Evolutionary conservation across 2,329 filamentous ascomycete genomes (phyloP), one percentile per base, ranked within the genome.

Genomic region (Hirsutella rhossiliensis): DNA sequence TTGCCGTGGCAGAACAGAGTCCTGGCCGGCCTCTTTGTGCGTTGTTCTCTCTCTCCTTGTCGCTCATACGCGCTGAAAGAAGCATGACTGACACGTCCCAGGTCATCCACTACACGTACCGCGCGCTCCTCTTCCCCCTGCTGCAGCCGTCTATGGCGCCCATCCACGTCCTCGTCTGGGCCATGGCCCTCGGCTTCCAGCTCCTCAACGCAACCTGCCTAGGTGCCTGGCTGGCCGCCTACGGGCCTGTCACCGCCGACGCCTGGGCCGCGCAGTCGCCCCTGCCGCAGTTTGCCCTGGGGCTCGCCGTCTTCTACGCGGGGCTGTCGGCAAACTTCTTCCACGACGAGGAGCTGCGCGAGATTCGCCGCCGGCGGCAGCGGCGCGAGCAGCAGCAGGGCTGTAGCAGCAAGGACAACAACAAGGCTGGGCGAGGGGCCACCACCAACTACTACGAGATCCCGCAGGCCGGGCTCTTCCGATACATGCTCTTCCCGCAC

Each of bases 71-170:
- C 5, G 31, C 12, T 32, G 7, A 32, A 2, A 13, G 31, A 32
- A 13, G 12, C 19, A 4, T 17, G 37, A 19, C 34, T 29, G 8
- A 40, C 23, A 11, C 3, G 11, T 11, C 3, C 5, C 46, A 85
- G 71, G 71, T 84, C 30, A 77, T 90, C 45, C 92, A 98, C 67
- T 98, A 98, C 71, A 52, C 79, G 58, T 94, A 98, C 72, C 87
- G 92, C 49, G 89, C 92, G 11, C 63, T 97, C 45, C 65, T 94
- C 48, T 84, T 80, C 45, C 90, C 92, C 3, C 67, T 94, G 46
- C 71, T 90, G 50, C 87, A 90, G 50, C 90, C 90, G 0, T 88
- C 82, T 68, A 96, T 98, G 84, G 87, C 88, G 5, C 90, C 90
- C 9, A 85, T 95, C 52, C 85, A 94, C 62, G 58, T 76, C 2